Conservation (phyloP, 805 yeast genomes). For the Grigorovia humatica region DNA sequence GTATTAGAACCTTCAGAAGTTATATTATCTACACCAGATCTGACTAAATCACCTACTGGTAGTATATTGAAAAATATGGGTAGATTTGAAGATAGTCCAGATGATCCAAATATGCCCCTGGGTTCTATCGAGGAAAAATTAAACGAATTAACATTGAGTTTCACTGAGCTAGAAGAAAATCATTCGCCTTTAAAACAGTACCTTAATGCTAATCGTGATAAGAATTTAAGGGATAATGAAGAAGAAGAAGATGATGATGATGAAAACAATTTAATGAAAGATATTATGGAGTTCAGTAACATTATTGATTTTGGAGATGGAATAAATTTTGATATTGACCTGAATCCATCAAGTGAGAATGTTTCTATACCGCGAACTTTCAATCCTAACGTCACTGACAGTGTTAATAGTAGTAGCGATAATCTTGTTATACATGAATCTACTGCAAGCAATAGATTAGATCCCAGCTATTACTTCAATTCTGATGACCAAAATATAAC, state of each 20-base stretch:
- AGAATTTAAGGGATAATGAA: neutral
- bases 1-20: slow-evolving; percentile 30
- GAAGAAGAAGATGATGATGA: slow-evolving; percentile 8
- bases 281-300: slow-evolving; percentile 37
- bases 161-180: slow-evolving; percentile 8
- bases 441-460: neutral
- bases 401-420: neutral
- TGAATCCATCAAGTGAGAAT: slow-evolving; percentile 6
- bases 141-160: slow-evolving; percentile 15
- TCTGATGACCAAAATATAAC: neutral
- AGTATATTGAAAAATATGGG: slow-evolving; percentile 29
- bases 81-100: slow-evolving; percentile 11
- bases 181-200: neutral
- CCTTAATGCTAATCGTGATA: neutral
- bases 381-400: neutral
- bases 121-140: slow-evolving; percentile 23
- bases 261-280: slow-evolving; percentile 30
- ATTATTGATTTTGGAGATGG: slow-evolving; percentile 38
- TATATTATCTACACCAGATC: slow-evolving; percentile 28
- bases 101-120: slow-evolving; percentile 9
- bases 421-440: neutral
- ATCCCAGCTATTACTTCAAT: neutral
- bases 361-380: slow-evolving; percentile 2
- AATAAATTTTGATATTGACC: slow-evolving; percentile 28
- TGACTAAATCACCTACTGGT: slow-evolving; percentile 29